Evolutionary conservation across 2,329 filamentous ascomycete species (phyloP).

Genomic region (Ciborinia camelliae): DNA sequence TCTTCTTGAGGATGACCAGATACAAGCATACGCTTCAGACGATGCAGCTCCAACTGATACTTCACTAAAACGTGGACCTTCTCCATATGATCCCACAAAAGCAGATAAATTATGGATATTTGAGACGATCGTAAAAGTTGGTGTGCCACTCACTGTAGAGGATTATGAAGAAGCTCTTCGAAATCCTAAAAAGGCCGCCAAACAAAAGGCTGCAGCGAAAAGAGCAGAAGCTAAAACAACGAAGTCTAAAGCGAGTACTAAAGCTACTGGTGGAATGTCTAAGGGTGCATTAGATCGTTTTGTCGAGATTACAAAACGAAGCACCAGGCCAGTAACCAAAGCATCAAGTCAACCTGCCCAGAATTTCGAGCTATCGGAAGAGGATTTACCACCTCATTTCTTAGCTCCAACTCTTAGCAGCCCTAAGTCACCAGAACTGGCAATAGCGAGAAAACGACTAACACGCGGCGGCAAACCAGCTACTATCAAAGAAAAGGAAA

Average conservation of each 20-base stretch:
- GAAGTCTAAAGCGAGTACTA: conserved; percentile 15
- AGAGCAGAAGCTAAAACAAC: conserved; percentile 24
- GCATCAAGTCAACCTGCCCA: neutral
- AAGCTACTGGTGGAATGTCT: conserved; percentile 33
- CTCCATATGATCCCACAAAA: conserved; percentile 61
- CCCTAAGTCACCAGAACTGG: neutral
- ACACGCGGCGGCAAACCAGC: neutral
- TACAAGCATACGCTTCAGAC: conserved; percentile 39
- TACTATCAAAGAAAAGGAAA: conserved; percentile 10
- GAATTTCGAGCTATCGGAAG: neutral
- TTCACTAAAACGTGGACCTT: conserved; percentile 39
- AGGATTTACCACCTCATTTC: conserved; percentile 26
- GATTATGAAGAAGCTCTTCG: conserved; percentile 54
- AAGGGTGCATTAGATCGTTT: conserved; percentile 38
- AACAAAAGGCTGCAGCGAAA: conserved; percentile 29
- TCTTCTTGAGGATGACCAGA: conserved; percentile 62
- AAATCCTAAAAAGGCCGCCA: conserved; percentile 30
- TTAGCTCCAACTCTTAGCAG: conserved; percentile 1
- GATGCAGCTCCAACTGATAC: conserved; percentile 26
- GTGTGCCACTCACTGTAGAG: conserved; percentile 61
- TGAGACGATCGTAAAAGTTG: conserved; percentile 59
- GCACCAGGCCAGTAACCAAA: conserved; percentile 14
- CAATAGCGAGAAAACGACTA: neutral
- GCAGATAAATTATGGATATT: conserved; percentile 67
- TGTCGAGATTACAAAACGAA: conserved; percentile 35